Evolutionary conservation across 2,329 filamentous ascomycete species (phyloP), one percentile per base, ranked within the genome.

Genomic region (Xylariaceae sp.): DNA sequence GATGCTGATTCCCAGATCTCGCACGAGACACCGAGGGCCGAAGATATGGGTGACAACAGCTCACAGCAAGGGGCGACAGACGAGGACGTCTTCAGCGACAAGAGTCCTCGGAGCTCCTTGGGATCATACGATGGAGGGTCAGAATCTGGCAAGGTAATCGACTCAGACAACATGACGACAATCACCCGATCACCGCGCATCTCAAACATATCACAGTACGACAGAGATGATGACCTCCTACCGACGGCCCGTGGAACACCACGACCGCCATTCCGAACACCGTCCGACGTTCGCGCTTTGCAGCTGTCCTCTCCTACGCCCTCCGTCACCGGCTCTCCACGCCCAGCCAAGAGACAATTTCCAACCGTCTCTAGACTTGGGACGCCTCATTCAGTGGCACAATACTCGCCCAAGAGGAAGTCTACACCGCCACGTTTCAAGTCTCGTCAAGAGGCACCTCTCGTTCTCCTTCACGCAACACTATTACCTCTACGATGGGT

Each of bases 401-500:
- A 79, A 46, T 76, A 73, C 49, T 76, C 75, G 3, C 72, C 74
- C 18, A 79, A 76, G 57, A 72, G 71, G 51, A 64, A 62, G 35
- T 61, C 62, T 4, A 82, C 79, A 4, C 74, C 79, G 2, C 69
- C 75, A 16, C 67, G 81, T 6, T 77, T 84, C 57, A 78, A 74
- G 62, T 59, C 64, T 22, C 69, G 69, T 49, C 74, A 74, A 40
- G 77, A 78, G 37, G 60, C 71, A n/a, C 87, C 87, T 3, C 72
- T 93, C 2, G 85, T 93, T 1, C 69, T 93, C 35, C 70, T 93
- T 3, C 87, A 93, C 53, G 82, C 87, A 28, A 90, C 86, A 0
- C 69, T 91, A 1, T 67, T 93, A 4, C 86, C 87, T 0, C 70
- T 88, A 9, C 72, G 79, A 31, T 79, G 84, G 70, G 69, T 73